Conservation (phyloP, 257 asterid species). For the Capsicum baccatum region DNA sequence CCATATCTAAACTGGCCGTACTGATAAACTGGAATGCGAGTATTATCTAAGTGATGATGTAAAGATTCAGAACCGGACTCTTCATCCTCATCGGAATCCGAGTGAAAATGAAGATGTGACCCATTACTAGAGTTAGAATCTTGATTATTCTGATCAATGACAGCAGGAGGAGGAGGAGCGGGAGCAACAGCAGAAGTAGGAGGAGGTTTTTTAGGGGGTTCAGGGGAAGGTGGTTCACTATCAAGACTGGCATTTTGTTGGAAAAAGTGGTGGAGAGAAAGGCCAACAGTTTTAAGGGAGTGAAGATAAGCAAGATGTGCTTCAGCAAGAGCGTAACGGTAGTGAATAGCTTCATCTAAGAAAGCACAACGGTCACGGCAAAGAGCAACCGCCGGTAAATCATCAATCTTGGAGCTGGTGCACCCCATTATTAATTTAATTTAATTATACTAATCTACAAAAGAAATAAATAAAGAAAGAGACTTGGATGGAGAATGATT, state of each 20-base stretch:
- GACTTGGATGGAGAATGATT: slow-evolving; percentile 15
- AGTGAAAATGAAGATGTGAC: slow-evolving; percentile 78
- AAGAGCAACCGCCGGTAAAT: slow-evolving; percentile 39
- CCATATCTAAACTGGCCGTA: slow-evolving; percentile 33
- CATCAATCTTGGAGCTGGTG: slow-evolving; percentile 37
- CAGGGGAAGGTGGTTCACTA: slow-evolving; percentile 57
- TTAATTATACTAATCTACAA: background rate
- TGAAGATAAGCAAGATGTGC: slow-evolving; percentile 33
- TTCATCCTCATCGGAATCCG: slow-evolving; percentile 57
- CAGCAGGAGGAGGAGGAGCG: background rate
- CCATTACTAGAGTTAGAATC: slow-evolving; percentile 63
- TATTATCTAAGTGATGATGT: slow-evolving; percentile 40
- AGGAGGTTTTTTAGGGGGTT: slow-evolving; percentile 47
- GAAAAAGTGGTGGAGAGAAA: slow-evolving; percentile 25
- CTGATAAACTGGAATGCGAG: background rate
- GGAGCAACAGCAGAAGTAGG: background rate
- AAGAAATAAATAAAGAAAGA: background rate
- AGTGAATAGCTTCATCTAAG: slow-evolving; percentile 35
- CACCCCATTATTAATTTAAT: slow-evolving; percentile 33
- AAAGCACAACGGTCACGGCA: slow-evolving; percentile 37
- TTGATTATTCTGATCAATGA: background rate
- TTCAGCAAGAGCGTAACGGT: slow-evolving; percentile 34
- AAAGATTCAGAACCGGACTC: slow-evolving; percentile 50
- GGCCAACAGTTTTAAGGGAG: slow-evolving; percentile 28
- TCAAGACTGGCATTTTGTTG: slow-evolving; percentile 35